phyloP scores from a whole-genome alignment of 805 yeast species.

The Ogataea angusta region DNA sequence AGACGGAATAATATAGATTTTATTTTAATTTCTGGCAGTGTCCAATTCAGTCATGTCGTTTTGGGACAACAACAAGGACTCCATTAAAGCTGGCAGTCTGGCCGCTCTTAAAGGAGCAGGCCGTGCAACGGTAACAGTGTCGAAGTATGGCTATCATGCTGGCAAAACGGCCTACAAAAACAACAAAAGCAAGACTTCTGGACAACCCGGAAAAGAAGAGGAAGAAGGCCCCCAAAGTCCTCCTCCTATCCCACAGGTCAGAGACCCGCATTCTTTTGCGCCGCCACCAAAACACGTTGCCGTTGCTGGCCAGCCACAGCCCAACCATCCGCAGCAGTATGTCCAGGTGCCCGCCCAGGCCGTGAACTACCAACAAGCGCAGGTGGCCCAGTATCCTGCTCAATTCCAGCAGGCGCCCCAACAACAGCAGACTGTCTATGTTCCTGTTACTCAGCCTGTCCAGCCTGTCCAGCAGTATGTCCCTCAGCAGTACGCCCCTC shows the following conservation, averaged over 20 bases:
- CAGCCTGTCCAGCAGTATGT: background rate
- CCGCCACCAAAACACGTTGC: slow-evolving; percentile 29
- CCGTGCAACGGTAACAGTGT: slow-evolving; percentile 44
- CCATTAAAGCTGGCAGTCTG: slow-evolving; percentile 47
- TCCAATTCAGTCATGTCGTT: slow-evolving; percentile 31
- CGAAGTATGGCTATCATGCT: slow-evolving; percentile 43
- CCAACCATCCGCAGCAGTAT: slow-evolving; percentile 15
- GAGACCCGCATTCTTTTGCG: slow-evolving; percentile 36
- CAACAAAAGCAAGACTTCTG: slow-evolving; percentile 19
- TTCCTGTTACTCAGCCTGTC: background rate
- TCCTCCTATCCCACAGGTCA: slow-evolving; percentile 20
- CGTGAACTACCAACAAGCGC: slow-evolving; percentile 6
- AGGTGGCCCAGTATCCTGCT: background rate
- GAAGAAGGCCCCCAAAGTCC: slow-evolving; percentile 14
- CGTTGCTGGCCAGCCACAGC: slow-evolving; percentile 17
- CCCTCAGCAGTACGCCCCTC: background rate
- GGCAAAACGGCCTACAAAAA: slow-evolving; percentile 50
- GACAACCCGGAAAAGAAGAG: slow-evolving; percentile 13
- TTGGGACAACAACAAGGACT: slow-evolving; percentile 52
- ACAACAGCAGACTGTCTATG: background rate
- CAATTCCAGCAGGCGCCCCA: background rate
- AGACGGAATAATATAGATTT: background rate
- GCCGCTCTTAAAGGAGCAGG: slow-evolving; percentile 52
- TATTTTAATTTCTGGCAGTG: slow-evolving; percentile 2
- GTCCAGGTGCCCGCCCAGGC: slow-evolving; percentile 5